phyloP scores from a whole-genome alignment of 2,329 filamentous ascomycete genomes.

The Fusarium lyarnte region DNA sequence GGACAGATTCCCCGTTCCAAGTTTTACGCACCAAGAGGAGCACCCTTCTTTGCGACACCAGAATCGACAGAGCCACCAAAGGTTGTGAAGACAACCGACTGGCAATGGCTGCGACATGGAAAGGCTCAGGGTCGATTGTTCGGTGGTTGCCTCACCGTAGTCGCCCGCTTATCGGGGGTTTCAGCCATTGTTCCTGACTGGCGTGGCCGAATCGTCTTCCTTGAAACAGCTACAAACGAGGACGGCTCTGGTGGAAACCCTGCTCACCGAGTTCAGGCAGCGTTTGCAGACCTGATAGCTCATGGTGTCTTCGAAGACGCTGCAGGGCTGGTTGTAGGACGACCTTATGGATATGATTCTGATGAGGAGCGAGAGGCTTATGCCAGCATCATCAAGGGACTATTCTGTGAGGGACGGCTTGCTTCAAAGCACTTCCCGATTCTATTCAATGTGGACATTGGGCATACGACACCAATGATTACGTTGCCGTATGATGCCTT shows the following conservation, averaged over 20 bases:
- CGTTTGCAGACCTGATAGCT: constrained; percentile 53
- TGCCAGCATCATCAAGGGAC: constrained; percentile 43
- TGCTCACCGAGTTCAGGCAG: constrained; percentile 45
- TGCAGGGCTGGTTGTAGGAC: constrained; percentile 53
- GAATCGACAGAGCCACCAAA: constrained; percentile 42
- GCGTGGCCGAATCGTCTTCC: constrained; percentile 51
- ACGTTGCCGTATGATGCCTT: constrained; percentile 53
- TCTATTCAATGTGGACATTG: constrained; percentile 54
- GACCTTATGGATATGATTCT: constrained; percentile 54
- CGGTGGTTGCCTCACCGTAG: constrained; percentile 54
- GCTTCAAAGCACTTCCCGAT: constrained; percentile 51
- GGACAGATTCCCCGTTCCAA: constrained; percentile 47
- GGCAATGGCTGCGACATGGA: constrained; percentile 52
- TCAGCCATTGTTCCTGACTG: constrained; percentile 49
- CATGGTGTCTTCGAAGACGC: constrained; percentile 54
- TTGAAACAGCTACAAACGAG: constrained; percentile 53
- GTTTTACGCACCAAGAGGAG: constrained; percentile 43
- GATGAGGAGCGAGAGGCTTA: constrained; percentile 43
- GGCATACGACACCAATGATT: constrained; percentile 54
- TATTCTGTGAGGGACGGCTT: constrained; percentile 49
- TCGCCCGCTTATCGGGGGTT: constrained; percentile 50
- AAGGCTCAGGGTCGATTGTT: constrained; percentile 55
- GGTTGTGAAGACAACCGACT: constrained; percentile 43
- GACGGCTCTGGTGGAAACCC: constrained; percentile 30
- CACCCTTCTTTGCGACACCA: constrained; percentile 35